Base-by-base conservation (phyloP, 805 yeast genomes). In the Candida maesae region DNA sequence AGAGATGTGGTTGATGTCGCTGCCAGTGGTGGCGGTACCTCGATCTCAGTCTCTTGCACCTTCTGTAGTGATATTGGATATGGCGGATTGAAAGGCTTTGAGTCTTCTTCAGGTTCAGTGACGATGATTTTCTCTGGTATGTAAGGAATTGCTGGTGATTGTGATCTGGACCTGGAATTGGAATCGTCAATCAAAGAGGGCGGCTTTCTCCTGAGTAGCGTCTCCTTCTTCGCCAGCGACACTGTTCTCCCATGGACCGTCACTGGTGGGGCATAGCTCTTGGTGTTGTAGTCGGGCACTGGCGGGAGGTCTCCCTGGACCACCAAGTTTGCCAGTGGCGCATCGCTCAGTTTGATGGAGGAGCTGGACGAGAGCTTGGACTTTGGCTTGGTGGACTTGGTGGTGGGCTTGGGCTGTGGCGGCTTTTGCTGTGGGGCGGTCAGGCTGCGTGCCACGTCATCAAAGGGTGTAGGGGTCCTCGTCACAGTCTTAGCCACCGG, bases 211-310 rank as follows among this genome's bases (percentile, higher is more conserved):
- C 53, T 49, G 20, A 53, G 50, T 1, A 47, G 54, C 2, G 47
- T 37, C 2, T 45, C 45, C 28, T 44, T 44, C 41, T 43, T 46
- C 5, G 47, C 46, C 43, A 55, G 16, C 1, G 60, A 52, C 15
- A 56, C 57, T 1, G 39, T 20, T 35, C 58, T 29, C 5, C 61
- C 60, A 21, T 56, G 51, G n/a, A 55, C 50, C 11, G 58, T 56
- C 11, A 53, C 52, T 8, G 59, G 59, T 3, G 59, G 61, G 0
- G 55, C 59, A 36, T 46, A 36, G 1, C 46, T 37, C 23, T 33
- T 42, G 4, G 54, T 38, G 35, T 53, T 55, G 35, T 52, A 55
- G 25, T 55, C 60, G 6, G 61, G 61, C 2, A 55, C 55, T 2
- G 60, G 59, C 4, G 61, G 61, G 4, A 55, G 30, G 12, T 38